Evolutionary conservation across 345 rosid genomes (phyloP).

Genomic region (Eucalyptus viminalis): DNA sequence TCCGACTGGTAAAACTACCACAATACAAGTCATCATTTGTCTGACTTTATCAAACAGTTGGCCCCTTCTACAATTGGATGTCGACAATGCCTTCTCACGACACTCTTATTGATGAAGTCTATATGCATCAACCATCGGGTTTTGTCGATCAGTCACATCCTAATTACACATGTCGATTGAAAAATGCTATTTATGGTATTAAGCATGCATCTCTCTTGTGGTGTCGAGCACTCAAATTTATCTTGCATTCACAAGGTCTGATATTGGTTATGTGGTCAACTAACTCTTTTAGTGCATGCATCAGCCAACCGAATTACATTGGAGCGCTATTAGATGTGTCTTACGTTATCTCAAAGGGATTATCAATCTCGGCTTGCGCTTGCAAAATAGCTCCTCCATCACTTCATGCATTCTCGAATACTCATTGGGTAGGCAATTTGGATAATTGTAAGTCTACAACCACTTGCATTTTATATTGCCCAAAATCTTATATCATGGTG

Average conservation of each 20-base stretch:
- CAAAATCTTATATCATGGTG: background rate
- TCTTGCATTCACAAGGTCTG: background rate
- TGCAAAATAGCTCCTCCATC: background rate
- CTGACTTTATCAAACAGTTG: rapidly evolving
- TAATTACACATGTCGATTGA: background rate
- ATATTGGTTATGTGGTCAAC: background rate
- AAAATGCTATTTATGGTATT: background rate
- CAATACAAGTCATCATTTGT: background rate
- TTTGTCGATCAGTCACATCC: background rate
- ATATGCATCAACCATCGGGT: rapidly evolving
- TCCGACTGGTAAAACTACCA: rapidly evolving
- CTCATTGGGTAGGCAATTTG: rapidly evolving
- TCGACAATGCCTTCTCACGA: rapidly evolving
- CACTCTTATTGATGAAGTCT: background rate
- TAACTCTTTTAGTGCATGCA: background rate
- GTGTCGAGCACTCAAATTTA: background rate
- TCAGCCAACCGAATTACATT: background rate
- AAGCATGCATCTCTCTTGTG: rapidly evolving
- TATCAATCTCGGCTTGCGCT: background rate
- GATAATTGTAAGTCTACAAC: rapidly evolving
- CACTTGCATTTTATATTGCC: rapidly evolving
- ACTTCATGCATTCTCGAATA: background rate
- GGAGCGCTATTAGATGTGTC: background rate
- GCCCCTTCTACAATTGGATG: rapidly evolving
- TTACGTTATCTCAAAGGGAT: background rate